These are phyloP conservation scores for Claviceps sp. DNA, from an alignment of 2,329 filamentous ascomycete species.

Conservation along the genomic window DNA sequence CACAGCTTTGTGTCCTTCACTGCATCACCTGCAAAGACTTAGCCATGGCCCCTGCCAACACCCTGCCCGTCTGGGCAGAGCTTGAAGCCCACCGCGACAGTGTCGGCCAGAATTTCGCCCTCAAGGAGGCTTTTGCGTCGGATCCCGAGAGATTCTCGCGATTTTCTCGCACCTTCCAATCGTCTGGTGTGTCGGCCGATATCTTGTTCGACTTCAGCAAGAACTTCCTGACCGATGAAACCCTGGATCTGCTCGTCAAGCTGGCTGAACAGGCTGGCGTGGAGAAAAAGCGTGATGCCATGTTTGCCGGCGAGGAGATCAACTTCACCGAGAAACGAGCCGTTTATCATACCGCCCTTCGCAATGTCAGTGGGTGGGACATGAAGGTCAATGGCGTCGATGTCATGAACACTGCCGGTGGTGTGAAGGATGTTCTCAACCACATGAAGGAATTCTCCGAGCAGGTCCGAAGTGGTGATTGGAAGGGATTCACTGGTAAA, in stretches of 20 bases:
- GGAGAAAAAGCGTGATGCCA: constrained; percentile 87
- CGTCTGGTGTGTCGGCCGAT: constrained; percentile 68
- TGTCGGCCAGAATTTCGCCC: constrained; percentile 76
- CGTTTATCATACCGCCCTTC: constrained; percentile 88
- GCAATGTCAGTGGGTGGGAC: constrained; percentile 73
- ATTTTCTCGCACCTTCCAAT: constrained; percentile 75
- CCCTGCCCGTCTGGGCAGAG: constrained; percentile 75
- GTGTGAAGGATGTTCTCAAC: constrained; percentile 77
- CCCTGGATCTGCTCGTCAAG: constrained; percentile 71
- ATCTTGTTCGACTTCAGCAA: constrained; percentile 98
- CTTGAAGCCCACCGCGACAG: constrained; percentile 83
- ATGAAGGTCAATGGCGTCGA: constrained; percentile 82
- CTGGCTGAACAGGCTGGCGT: constrained; percentile 83
- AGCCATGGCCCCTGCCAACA: constrained; percentile 69
- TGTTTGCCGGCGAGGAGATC: constrained; percentile 97
- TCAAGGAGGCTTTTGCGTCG: constrained; percentile 85
- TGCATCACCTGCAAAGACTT: not conserved
- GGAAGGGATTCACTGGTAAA: constrained; percentile 97
- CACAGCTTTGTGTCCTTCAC: not conserved
- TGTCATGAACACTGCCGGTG: constrained; percentile 80
- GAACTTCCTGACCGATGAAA: constrained; percentile 95
- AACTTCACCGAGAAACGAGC: constrained; percentile 97
- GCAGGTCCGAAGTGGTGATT: constrained; percentile 83
- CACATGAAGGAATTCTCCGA: constrained; percentile 99
- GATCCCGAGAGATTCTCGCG: constrained; percentile 82